Percentiles rank a stretch among this genome's conserved stretches.
Conservation (phyloP, 352 stramenopile genomes). For the Globisporangium apiculatum region DNA sequence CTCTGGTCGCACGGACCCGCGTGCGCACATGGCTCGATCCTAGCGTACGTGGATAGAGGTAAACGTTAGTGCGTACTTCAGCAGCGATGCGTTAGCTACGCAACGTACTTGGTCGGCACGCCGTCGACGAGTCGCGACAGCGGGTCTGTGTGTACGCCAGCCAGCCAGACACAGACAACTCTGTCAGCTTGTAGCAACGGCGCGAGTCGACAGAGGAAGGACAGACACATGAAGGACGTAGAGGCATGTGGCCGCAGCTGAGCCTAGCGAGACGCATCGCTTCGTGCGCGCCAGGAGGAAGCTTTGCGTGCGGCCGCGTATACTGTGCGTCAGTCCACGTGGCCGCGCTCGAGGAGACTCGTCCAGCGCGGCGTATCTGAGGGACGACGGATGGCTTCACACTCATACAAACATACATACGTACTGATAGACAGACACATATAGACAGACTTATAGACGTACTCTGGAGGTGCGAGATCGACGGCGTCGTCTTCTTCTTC, state of each 20-base stretch:
- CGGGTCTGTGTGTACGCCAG: slow-evolving; percentile 17
- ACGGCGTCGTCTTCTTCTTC: slow-evolving; percentile 57
- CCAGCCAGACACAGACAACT: not conserved
- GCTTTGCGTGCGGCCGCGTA: slow-evolving; percentile 2
- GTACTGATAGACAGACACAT: not conserved
- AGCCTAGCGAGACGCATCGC: slow-evolving; percentile 12
- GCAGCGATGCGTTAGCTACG: not conserved
- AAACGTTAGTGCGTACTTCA: not conserved
- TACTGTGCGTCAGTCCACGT: slow-evolving; percentile 48
- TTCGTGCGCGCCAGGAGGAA: slow-evolving; percentile 26
- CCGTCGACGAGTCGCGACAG: slow-evolving; percentile 37
- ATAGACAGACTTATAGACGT: slow-evolving; percentile 16
- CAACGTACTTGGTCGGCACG: slow-evolving; percentile 45
- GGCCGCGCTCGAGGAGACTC: slow-evolving; percentile 24
- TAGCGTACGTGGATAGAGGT: slow-evolving; percentile 3
- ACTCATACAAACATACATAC: too few species aligned
- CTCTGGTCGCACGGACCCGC: slow-evolving; percentile 72
- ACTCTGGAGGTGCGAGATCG: slow-evolving; percentile 60
- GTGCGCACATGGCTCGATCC: slow-evolving; percentile 86
- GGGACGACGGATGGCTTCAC: slow-evolving; percentile 20
- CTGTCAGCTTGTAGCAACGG: not conserved
- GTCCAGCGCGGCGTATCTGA: slow-evolving; percentile 52
- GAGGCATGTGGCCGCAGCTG: slow-evolving; percentile 12
- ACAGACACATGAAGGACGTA: not conserved
- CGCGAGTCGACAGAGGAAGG: not conserved